phyloP scores from a whole-genome alignment of 805 yeast genomes.

The Candida sithepensis region DNA sequence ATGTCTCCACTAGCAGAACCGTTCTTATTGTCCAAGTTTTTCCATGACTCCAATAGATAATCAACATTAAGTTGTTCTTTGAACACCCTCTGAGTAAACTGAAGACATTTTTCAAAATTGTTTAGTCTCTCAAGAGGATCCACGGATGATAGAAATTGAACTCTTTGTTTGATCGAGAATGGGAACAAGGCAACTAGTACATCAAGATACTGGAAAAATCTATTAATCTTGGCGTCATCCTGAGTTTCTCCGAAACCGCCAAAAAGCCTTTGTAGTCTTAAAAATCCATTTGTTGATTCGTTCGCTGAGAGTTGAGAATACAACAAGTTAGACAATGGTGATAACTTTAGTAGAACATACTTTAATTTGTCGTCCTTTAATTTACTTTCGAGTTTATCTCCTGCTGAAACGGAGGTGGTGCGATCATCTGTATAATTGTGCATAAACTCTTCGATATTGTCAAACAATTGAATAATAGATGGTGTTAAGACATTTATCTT shows the following conservation, averaged over 20 bases:
- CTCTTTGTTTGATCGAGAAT: constrained; percentile 23
- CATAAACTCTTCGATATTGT: constrained; percentile 30
- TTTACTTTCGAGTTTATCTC: neutral
- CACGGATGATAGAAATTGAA: constrained; percentile 13
- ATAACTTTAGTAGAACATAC: constrained; percentile 40
- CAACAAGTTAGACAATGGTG: constrained; percentile 60
- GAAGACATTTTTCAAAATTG: constrained; percentile 8
- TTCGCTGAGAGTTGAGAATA: constrained; percentile 45
- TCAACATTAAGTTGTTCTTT: constrained; percentile 24
- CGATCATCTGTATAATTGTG: constrained; percentile 35
- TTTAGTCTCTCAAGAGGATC: constrained; percentile 11
- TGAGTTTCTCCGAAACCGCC: constrained; percentile 1
- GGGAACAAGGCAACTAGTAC: constrained; percentile 30
- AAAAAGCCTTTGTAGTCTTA: constrained; percentile 18
- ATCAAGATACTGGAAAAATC: constrained; percentile 20
- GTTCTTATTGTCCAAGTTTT: constrained; percentile 19
- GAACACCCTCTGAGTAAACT: constrained; percentile 26
- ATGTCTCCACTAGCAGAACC: constrained; percentile 22
- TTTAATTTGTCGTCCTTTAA: constrained; percentile 11
- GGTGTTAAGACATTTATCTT: constrained; percentile 4
- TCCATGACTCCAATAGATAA: constrained; percentile 29
- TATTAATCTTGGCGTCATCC: neutral
- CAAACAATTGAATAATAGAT: constrained; percentile 8
- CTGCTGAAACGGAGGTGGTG: constrained; percentile 1
- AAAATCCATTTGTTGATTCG: constrained; percentile 27